A percentile compares a stretch with the other conserved stretches of the same genome.
phyloP scores from a whole-genome alignment of 305 asterid species.

The Withania somnifera region DNA sequence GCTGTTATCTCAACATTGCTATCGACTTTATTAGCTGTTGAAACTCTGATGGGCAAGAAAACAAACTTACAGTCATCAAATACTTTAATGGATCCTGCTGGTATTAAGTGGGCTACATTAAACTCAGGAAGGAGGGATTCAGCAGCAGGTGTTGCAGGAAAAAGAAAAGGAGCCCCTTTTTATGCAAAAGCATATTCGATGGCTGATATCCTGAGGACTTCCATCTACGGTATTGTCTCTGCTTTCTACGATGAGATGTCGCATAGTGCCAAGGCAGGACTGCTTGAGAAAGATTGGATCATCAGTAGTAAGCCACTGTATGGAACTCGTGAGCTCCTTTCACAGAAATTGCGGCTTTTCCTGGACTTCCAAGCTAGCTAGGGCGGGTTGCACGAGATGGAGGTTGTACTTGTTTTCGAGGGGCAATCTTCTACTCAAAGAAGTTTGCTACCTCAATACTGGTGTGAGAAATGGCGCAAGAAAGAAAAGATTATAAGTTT shows the following conservation, averaged over 20 bases:
- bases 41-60: constrained; percentile 80
- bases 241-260: constrained; percentile 72
- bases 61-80: constrained; percentile 52
- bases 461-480: not conserved
- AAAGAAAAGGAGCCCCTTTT: constrained; percentile 58
- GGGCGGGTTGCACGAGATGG: not conserved
- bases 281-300: constrained; percentile 81
- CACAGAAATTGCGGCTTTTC: constrained; percentile 61
- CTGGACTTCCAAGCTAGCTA: constrained; percentile 65
- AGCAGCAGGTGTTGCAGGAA: constrained; percentile 37
- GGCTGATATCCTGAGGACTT: constrained; percentile 74
- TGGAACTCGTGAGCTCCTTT: constrained; percentile 69
- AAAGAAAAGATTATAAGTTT: not conserved
- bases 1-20: constrained; percentile 60
- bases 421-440: not conserved
- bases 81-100: constrained; percentile 54
- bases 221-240: constrained; percentile 54
- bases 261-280: constrained; percentile 47
- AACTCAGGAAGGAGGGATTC: constrained; percentile 64
- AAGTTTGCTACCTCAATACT: not conserved
- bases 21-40: constrained; percentile 71
- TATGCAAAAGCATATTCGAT: constrained; percentile 60
- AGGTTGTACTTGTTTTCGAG: not conserved
- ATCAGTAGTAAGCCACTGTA: constrained; percentile 46
- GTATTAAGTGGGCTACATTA: constrained; percentile 78